Percentiles rank a stretch among this genome's conserved stretches.
Conservation (phyloP, 345 rosid species). For the Gossypium stocksii region DNA sequence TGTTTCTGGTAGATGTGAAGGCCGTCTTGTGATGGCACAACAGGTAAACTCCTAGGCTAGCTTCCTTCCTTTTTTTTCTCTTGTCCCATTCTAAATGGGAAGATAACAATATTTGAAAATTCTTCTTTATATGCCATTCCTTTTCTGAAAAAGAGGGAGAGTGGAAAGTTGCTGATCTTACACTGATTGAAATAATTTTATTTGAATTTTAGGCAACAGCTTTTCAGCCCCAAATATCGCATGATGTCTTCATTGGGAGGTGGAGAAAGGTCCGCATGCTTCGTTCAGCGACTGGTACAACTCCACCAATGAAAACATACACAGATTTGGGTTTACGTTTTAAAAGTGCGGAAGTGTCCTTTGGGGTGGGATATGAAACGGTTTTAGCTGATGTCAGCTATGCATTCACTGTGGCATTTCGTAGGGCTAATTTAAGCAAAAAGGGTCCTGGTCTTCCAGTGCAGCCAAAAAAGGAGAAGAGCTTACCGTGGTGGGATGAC, state of each 20-base stretch:
- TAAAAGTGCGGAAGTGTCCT: constrained; percentile 68
- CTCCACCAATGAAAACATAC: constrained; percentile 90
- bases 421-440: constrained; percentile 87
- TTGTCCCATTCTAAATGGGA: constrained; percentile 2
- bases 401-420: constrained; percentile 95
- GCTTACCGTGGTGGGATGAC: constrained; percentile 99
- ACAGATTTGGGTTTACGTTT: constrained; percentile 73
- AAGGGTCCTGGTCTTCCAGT: constrained; percentile 47
- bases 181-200: constrained; percentile 23
- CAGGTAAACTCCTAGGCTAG: constrained; percentile 50
- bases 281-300: constrained; percentile 92
- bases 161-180: background rate
- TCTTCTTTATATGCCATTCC: background rate
- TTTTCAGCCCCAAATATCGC: constrained; percentile 86
- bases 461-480: constrained; percentile 79
- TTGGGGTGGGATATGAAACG: constrained; percentile 96
- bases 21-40: constrained; percentile 80
- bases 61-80: constrained; percentile 8
- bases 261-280: constrained; percentile 95
- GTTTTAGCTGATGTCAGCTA: constrained; percentile 87
- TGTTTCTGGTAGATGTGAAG: constrained; percentile 81
- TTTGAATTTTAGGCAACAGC: constrained; percentile 67
- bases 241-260: constrained; percentile 86
- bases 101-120: background rate
- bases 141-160: background rate